These are phyloP conservation scores for Paracoccidioides brasiliensis DNA, from an alignment of 2,329 filamentous ascomycete genomes.

Conservation along the genomic window DNA sequence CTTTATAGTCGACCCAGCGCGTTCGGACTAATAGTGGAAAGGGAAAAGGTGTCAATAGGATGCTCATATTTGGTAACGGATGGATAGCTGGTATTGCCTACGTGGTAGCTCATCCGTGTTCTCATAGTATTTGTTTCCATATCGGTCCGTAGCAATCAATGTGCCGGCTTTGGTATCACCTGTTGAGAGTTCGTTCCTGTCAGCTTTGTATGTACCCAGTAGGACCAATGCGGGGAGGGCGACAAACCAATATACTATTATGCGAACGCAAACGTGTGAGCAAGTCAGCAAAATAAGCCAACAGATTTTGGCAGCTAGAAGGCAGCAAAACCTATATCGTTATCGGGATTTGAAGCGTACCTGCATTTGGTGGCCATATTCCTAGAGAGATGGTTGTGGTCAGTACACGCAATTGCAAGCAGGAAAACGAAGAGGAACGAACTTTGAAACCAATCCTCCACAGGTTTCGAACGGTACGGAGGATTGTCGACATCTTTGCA, in stretches of 20 bases:
- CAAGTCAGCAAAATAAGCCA: background rate
- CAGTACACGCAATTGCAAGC: conserved; percentile 20
- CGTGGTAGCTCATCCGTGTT: conserved; percentile 85
- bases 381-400: conserved; percentile 41
- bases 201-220: background rate
- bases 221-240: background rate
- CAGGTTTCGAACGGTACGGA: conserved; percentile 75
- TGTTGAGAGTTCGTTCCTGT: conserved; percentile 28
- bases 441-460: conserved; percentile 83
- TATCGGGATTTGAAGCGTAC: conserved; percentile 34
- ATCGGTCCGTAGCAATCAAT: conserved; percentile 72
- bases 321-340: conserved; percentile 4
- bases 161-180: conserved; percentile 94
- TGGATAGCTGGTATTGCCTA: conserved; percentile 28
- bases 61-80: background rate
- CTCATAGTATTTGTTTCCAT: conserved; percentile 96
- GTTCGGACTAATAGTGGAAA: conserved; percentile 55
- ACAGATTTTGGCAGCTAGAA: conserved; percentile 13
- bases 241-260: conserved; percentile 32
- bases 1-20: conserved; percentile 94
- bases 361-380: conserved; percentile 89
- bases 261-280: background rate
- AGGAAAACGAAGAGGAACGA: conserved; percentile 14
- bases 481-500: conserved; percentile 73
- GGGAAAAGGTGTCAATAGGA: background rate